phyloP scores from a whole-genome alignment of 805 yeast species.

The Lipomyces lipofer region DNA sequence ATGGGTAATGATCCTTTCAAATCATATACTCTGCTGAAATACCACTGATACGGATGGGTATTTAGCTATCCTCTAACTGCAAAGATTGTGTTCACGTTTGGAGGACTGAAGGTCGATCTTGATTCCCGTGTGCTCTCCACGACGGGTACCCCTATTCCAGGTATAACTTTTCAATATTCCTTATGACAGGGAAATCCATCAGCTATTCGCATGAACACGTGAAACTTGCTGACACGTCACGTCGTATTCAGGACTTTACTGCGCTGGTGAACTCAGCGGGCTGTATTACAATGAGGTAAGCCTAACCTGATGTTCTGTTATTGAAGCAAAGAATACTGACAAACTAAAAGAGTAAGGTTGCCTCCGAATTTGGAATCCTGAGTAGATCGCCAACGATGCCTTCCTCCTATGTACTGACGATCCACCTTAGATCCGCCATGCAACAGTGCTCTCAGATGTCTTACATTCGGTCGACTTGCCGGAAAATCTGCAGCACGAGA shows the following conservation, averaged over 20 bases:
- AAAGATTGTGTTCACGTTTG: background rate
- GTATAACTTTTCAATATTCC: conserved; percentile 2
- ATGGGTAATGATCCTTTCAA: conserved; percentile 1
- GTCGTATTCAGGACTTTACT: conserved; percentile 1
- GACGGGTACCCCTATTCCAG: conserved; percentile 3
- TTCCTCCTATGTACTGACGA: conserved; percentile 1
- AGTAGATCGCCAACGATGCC: conserved; percentile 1
- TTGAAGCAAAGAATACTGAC: background rate
- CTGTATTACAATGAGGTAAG: background rate
- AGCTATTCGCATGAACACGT: background rate
- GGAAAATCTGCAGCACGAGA: background rate
- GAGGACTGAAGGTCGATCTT: conserved; percentile 3
- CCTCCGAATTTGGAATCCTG: background rate
- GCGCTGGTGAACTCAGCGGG: conserved; percentile 3
- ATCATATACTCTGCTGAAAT: background rate
- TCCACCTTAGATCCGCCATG: background rate
- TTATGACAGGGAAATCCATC: conserved; percentile 1
- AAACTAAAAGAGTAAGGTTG: background rate
- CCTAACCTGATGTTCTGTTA: conserved; percentile 1
- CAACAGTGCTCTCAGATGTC: background rate
- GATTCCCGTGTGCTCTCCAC: conserved; percentile 2
- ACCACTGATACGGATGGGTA: background rate
- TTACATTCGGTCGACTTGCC: conserved; percentile 2
- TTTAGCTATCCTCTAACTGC: background rate
- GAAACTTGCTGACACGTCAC: conserved; percentile 1